Percentiles rank a stretch among this genome's conserved stretches.
Conservation (phyloP, 2,329 filamentous ascomycete species). For the Epichloe coenophiala region DNA sequence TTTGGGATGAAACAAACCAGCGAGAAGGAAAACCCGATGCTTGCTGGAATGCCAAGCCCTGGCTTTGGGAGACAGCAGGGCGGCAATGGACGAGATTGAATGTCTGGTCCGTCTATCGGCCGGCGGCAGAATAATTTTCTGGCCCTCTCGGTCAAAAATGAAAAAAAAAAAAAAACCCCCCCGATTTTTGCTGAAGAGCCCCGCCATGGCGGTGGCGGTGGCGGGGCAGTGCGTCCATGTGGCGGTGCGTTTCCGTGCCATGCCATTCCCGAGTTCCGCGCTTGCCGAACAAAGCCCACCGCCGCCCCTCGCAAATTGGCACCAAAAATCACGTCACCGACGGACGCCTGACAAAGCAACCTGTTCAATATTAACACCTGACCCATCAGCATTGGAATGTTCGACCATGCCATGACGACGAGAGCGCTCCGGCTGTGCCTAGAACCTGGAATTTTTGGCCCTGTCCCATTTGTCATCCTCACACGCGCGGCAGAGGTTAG, state of each 20-base stretch:
- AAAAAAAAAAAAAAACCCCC: not conserved
- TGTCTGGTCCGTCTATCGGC: not conserved
- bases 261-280: too few relatives aligned
- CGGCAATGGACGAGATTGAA: not conserved
- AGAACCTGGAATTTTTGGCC: not conserved
- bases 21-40: too few relatives aligned
- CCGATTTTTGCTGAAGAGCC: slow-evolving; percentile 1
- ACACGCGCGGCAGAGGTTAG: too few relatives aligned
- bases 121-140: slow-evolving; percentile 4
- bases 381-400: too few relatives aligned
- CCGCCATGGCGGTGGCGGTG: slow-evolving; percentile 1
- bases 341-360: not conserved
- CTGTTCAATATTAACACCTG: too few relatives aligned
- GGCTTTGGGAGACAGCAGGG: not conserved
- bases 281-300: too few relatives aligned
- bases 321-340: slow-evolving; percentile 4
- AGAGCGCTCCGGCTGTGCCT: too few relatives aligned
- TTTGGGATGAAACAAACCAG: not conserved
- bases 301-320: not conserved
- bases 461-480: too few relatives aligned
- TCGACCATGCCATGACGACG: too few relatives aligned
- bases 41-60: too few relatives aligned
- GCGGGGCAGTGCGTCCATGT: not conserved
- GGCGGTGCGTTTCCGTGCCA: not conserved
- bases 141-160: not conserved